A percentile compares a stretch with the other conserved stretches of the same genome.
phyloP scores from a whole-genome alignment of 2,329 filamentous ascomycete genomes.

The Tympanopsis confertula region DNA sequence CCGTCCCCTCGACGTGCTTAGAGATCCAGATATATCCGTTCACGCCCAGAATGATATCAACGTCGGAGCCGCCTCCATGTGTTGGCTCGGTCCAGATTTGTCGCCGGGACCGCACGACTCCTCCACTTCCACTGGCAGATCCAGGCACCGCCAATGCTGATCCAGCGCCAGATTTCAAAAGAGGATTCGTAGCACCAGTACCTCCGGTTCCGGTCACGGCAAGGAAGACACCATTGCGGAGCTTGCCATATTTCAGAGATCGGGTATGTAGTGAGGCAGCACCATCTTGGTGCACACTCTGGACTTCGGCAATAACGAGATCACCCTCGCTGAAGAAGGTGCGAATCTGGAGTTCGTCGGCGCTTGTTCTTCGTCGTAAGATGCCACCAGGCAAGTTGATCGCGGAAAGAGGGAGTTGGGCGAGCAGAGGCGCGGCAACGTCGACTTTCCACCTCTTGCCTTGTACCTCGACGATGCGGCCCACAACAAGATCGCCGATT shows the following conservation, averaged over 20 bases:
- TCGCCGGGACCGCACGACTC: constrained; percentile 71
- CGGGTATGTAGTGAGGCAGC: constrained; percentile 81
- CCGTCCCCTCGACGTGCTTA: constrained; percentile 62
- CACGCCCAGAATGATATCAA: constrained; percentile 83
- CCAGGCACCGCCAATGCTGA: not conserved
- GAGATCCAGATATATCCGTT: constrained; percentile 96
- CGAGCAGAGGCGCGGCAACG: constrained; percentile 76
- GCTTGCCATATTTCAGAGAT: constrained; percentile 84
- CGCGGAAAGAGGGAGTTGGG: constrained; percentile 70
- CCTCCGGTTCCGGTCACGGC: constrained; percentile 73
- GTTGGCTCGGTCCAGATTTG: constrained; percentile 77
- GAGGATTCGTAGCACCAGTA: constrained; percentile 24
- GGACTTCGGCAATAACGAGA: constrained; percentile 86
- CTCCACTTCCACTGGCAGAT: constrained; percentile 28
- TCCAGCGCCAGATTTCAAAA: not conserved
- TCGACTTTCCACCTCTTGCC: constrained; percentile 89
- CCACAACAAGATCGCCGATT: constrained; percentile 90
- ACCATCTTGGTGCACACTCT: constrained; percentile 72
- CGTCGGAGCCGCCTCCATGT: constrained; percentile 43
- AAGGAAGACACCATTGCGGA: constrained; percentile 85
- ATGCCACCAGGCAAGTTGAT: constrained; percentile 95
- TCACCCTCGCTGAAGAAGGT: constrained; percentile 97
- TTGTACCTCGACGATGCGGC: constrained; percentile 90
- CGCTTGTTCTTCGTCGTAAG: constrained; percentile 78
- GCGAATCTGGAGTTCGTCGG: constrained; percentile 92